A percentile compares a stretch with the other conserved stretches of the same genome.
Conservation (phyloP, 768 basidiomycete genomes). For the Paxillus rubicundulus region DNA sequence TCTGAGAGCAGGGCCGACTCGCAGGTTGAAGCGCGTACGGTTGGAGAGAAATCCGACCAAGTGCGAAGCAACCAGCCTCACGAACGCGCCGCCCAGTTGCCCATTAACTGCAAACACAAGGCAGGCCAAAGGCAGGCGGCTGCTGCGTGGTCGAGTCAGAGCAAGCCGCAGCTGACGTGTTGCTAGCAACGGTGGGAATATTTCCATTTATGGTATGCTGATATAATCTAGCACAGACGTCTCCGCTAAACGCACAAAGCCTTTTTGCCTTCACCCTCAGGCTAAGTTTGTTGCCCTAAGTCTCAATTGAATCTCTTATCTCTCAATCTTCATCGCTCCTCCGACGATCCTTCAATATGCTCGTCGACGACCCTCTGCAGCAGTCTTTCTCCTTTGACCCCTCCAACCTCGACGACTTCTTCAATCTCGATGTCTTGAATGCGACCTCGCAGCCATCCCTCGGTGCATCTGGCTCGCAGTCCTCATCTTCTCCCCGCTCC, state of each 20-base stretch:
- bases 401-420: conserved; percentile 53
- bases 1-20: too few relatives aligned
- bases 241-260: background rate
- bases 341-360: conserved; percentile 29
- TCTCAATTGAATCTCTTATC: background rate
- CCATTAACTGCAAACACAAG: too few relatives aligned
- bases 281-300: background rate
- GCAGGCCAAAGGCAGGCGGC: too few relatives aligned
- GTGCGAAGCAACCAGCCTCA: too few relatives aligned
- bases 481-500: conserved; percentile 44
- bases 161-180: too few relatives aligned
- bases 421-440: conserved; percentile 60
- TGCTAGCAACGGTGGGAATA: too few relatives aligned
- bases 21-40: too few relatives aligned
- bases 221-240: background rate
- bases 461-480: conserved; percentile 36
- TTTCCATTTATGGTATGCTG: background rate
- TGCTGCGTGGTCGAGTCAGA: too few relatives aligned
- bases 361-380: conserved; percentile 40
- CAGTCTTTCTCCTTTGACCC: conserved; percentile 23
- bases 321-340: background rate
- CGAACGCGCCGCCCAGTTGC: too few relatives aligned
- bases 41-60: too few relatives aligned
- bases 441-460: conserved; percentile 5
- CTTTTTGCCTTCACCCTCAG: background rate